Percentiles rank a stretch among this genome's conserved stretches.
phyloP scores from a whole-genome alignment of 1,139 yeast genomes.

The Kodamaea suecica region DNA sequence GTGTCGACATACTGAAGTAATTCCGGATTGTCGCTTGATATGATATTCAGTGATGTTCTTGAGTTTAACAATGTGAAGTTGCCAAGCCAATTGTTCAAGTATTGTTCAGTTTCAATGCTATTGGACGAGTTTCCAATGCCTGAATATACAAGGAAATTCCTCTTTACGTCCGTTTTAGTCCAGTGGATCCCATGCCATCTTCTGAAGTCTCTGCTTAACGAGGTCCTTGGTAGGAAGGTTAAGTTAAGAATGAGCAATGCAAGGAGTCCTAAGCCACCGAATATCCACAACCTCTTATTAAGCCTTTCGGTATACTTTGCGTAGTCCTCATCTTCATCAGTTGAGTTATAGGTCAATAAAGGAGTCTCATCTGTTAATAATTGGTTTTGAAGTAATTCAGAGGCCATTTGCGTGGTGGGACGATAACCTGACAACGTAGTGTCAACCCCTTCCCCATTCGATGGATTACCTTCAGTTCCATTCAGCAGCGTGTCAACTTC shows the following conservation, averaged over 20 bases:
- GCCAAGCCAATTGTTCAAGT: slow-evolving; percentile 24
- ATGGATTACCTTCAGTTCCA: too few species aligned
- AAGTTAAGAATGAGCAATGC: slow-evolving; percentile 58
- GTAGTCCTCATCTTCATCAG: neutral
- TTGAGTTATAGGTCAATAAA: neutral
- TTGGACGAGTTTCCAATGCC: slow-evolving; percentile 28
- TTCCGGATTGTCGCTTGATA: slow-evolving; percentile 27
- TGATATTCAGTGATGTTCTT: slow-evolving; percentile 19
- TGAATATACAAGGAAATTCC: slow-evolving; percentile 30
- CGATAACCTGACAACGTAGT: too few species aligned
- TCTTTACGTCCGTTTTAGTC: slow-evolving; percentile 61
- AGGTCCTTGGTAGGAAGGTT: slow-evolving; percentile 82
- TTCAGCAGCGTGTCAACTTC: too few species aligned
- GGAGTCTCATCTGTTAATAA: neutral
- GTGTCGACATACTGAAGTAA: slow-evolving; percentile 25
- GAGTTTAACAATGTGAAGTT: slow-evolving; percentile 16
- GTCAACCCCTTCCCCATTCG: too few species aligned
- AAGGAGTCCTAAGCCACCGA: slow-evolving; percentile 39
- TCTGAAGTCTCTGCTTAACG: slow-evolving; percentile 77
- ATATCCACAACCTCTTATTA: slow-evolving; percentile 8
- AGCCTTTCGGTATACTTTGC: neutral
- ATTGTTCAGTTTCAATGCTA: slow-evolving; percentile 27
- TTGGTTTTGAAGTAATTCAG: neutral
- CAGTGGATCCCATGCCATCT: slow-evolving; percentile 64
- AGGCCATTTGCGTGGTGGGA: neutral